Conservation (phyloP, 73 alveolate species). For the Blepharisma japonicum region DNA sequence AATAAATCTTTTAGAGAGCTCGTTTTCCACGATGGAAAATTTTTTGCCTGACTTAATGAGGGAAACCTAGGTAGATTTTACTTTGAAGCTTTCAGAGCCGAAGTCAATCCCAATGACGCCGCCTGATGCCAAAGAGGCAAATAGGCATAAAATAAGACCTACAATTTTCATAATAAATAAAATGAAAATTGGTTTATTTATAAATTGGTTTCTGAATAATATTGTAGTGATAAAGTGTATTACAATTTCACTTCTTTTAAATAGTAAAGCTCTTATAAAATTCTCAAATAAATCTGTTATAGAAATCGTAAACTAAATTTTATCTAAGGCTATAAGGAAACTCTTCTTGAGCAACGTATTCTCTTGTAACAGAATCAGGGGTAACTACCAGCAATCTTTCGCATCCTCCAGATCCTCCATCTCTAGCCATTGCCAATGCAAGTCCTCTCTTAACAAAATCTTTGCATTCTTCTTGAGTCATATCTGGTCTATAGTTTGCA, state of each 20-base stretch:
- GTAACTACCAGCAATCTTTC: neutral
- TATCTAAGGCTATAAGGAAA: constrained; percentile 5
- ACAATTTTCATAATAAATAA: too few species aligned
- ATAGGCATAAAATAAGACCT: neutral
- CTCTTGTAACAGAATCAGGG: constrained; percentile 21
- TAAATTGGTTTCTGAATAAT: too few species aligned
- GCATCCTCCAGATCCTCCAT: constrained; percentile 29
- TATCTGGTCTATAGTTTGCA: constrained; percentile 28
- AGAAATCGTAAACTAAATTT: too few species aligned
- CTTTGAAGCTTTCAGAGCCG: constrained; percentile 89
- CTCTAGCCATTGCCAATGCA: constrained; percentile 24
- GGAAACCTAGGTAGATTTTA: constrained; percentile 41
- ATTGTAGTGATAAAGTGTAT: too few species aligned
- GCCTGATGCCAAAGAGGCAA: constrained; percentile 32
- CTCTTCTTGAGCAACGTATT: constrained; percentile 16
- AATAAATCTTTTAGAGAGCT: constrained; percentile 84
- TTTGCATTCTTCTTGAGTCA: constrained; percentile 5
- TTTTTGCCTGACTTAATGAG: constrained; percentile 90
- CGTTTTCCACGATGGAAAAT: constrained; percentile 86
- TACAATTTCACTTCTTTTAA: too few species aligned
- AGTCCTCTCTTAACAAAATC: constrained; percentile 20
- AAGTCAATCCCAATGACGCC: constrained; percentile 90
- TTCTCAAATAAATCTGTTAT: too few species aligned
- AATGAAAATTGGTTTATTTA: too few species aligned
- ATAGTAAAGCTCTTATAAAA: too few species aligned